Conservation (phyloP, 2,329 filamentous ascomycete genomes). For the Botrytis cinerea region DNA sequence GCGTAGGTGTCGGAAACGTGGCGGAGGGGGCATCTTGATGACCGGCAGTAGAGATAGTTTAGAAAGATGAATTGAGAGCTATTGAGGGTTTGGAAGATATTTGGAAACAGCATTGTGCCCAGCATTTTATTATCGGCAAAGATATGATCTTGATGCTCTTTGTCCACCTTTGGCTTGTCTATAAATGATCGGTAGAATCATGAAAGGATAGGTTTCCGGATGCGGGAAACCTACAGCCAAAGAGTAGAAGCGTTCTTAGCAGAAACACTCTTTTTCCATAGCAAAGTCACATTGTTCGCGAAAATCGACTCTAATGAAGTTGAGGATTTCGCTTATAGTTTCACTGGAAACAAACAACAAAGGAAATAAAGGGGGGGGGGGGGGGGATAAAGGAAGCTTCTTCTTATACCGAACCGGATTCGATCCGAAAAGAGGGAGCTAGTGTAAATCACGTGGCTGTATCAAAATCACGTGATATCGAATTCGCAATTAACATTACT, state of each 20-base stretch:
- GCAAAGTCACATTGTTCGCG: background rate
- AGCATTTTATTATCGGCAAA: background rate
- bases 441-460: background rate
- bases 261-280: background rate
- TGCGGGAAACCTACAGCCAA: background rate
- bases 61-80: too few species aligned
- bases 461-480: background rate
- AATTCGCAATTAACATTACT: background rate
- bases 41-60: background rate
- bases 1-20: background rate
- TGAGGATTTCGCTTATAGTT: background rate
- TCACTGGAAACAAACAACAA: background rate
- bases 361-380: background rate
- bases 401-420: background rate
- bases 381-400: background rate
- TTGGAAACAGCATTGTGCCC: background rate
- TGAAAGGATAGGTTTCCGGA: constrained; percentile 10
- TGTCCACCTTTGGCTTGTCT: background rate
- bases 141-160: constrained; percentile 7
- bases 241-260: background rate
- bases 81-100: background rate
- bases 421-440: background rate
- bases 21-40: constrained; percentile 14
- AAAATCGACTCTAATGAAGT: background rate
- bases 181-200: background rate